A percentile compares a stretch with the other conserved stretches of the same genome.
Evolutionary conservation across 2,329 filamentous ascomycete species (phyloP).

Genomic region (Exserohilum rostratum): DNA sequence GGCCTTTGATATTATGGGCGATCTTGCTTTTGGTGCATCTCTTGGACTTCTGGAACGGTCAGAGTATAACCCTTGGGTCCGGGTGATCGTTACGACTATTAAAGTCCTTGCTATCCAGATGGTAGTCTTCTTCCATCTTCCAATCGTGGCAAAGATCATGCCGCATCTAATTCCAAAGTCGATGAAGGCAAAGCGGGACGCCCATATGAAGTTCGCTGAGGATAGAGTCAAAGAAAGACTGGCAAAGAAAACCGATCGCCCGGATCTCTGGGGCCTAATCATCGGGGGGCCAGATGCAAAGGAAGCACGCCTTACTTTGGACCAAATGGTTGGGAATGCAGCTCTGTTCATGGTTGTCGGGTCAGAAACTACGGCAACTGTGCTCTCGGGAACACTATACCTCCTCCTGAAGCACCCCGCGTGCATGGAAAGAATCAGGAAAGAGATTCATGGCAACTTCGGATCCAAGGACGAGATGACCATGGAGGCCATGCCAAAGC

Average conservation of each 20-base stretch:
- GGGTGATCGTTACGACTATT: no score
- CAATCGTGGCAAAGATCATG: no score
- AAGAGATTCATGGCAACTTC: conserved; percentile 3
- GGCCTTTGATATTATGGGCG: no score
- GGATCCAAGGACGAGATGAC: conserved; percentile 7
- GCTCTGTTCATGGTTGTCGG: conserved; percentile 10
- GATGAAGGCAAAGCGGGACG: conserved; percentile 8
- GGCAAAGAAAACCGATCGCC: conserved; percentile 1
- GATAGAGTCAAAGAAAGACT: conserved; percentile 6
- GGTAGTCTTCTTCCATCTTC: no score
- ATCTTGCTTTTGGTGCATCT: conserved; percentile 5
- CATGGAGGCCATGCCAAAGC: conserved; percentile 6
- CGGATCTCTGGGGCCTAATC: conserved; percentile 8
- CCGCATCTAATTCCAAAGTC: conserved; percentile 5
- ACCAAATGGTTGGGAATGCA: conserved; percentile 8
- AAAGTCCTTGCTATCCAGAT: no score
- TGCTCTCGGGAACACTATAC: conserved; percentile 1
- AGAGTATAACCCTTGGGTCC: conserved; percentile 7
- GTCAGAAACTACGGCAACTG: conserved; percentile 7
- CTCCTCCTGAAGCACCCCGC: background rate
- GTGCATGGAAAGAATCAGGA: background rate
- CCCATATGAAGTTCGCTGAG: conserved; percentile 9
- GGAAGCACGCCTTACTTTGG: conserved; percentile 6
- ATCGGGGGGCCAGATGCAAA: background rate
- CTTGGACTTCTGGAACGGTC: conserved; percentile 4